These are phyloP conservation scores for Diddensiella caesifluorescens DNA, from an alignment of 805 yeast genomes.

Conservation along the genomic window DNA sequence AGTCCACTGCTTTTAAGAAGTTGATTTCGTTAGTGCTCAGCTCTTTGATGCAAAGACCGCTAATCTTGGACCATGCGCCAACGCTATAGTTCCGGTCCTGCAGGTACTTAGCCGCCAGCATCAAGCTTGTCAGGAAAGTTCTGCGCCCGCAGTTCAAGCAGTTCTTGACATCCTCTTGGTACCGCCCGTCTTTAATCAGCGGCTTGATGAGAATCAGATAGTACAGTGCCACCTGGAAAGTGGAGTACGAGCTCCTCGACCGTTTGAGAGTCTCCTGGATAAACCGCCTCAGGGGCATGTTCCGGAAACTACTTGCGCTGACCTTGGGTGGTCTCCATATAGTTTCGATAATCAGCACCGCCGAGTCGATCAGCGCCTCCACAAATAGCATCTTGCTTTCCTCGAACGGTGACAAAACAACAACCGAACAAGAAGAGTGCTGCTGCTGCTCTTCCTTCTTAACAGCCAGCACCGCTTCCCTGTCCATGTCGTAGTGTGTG, in stretches of 20 bases:
- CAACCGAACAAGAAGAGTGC: not conserved
- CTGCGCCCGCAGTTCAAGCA: slow-evolving; percentile 51
- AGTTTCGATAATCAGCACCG: slow-evolving; percentile 27
- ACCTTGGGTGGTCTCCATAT: slow-evolving; percentile 31
- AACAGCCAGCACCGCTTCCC: too few relatives aligned
- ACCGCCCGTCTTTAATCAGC: slow-evolving; percentile 11
- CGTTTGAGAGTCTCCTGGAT: slow-evolving; percentile 38
- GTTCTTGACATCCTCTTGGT: too few relatives aligned
- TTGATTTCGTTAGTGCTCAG: slow-evolving; percentile 49
- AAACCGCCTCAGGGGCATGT: slow-evolving; percentile 33
- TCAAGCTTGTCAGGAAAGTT: slow-evolving; percentile 60
- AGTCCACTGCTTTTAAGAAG: slow-evolving; percentile 50
- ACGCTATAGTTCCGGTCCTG: slow-evolving; percentile 69
- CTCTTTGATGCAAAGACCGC: slow-evolving; percentile 53
- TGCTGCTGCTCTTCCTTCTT: too few relatives aligned
- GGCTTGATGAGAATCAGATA: slow-evolving; percentile 50
- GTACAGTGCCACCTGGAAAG: slow-evolving; percentile 61
- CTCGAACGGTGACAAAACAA: slow-evolving; percentile 5
- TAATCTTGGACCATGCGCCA: slow-evolving; percentile 67
- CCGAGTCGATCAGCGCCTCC: slow-evolving; percentile 26
- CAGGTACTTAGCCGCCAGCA: slow-evolving; percentile 65
- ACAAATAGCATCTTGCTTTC: slow-evolving; percentile 15
- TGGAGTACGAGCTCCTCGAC: slow-evolving; percentile 54
- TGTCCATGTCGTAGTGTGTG: too few relatives aligned
- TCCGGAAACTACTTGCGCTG: slow-evolving; percentile 16